Percentiles rank a stretch among this genome's conserved stretches.
phyloP scores from a whole-genome alignment of 306 rosid species.

The Begonia masoniana region DNA sequence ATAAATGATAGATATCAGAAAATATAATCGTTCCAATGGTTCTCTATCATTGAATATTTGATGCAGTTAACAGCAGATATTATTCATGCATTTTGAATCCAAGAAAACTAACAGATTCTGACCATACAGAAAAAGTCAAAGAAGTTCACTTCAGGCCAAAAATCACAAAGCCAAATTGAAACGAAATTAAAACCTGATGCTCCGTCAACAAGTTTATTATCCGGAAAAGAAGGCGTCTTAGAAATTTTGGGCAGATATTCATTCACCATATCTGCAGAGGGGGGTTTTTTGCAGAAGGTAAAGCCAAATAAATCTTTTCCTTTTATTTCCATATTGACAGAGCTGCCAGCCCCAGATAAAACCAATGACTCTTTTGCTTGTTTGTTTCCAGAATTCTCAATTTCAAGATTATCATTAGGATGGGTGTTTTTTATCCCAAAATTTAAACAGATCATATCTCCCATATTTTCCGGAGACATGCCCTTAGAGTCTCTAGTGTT shows the following conservation, averaged over 20 bases:
- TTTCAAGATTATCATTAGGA: conserved; percentile 4
- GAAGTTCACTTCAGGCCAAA: not conserved
- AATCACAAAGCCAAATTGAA: not conserved
- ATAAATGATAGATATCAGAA: no score
- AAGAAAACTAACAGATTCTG: no score
- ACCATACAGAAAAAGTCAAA: no score
- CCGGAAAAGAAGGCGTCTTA: conserved; percentile 15
- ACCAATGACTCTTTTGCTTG: conserved; percentile 17
- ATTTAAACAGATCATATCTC: no score
- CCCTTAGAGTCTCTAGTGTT: not conserved
- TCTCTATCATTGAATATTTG: no score
- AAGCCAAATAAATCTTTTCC: conserved; percentile 26
- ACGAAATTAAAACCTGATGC: conserved; percentile 31
- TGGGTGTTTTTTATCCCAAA: not conserved
- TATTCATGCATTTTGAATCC: no score
- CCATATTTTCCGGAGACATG: not conserved
- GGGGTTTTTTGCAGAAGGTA: conserved; percentile 26
- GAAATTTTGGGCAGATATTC: conserved; percentile 15
- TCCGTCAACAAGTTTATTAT: conserved; percentile 21
- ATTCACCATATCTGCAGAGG: conserved; percentile 20
- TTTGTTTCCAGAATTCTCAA: conserved; percentile 15
- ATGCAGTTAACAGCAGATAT: no score
- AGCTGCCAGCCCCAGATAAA: conserved; percentile 17
- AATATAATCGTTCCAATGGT: no score
- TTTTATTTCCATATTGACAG: conserved; percentile 15